Conservation (phyloP, 371 early-diverging fungal genomes). For the Mortierella sp. region DNA sequence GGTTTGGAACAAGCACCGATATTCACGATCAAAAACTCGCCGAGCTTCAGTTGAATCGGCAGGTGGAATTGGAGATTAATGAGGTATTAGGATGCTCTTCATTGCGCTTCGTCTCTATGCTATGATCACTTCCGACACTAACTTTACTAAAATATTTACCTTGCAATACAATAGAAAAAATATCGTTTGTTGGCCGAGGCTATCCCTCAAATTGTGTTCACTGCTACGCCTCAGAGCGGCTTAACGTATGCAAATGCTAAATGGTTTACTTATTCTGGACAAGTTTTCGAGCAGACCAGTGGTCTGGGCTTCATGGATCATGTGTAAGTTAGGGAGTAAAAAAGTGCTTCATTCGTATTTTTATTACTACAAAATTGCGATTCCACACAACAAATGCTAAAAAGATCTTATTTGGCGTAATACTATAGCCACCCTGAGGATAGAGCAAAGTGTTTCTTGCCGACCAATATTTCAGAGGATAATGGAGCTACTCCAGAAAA, state of each 20-base stretch:
- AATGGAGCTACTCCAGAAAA: constrained; percentile 11
- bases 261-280: constrained; percentile 71
- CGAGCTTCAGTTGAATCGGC: constrained; percentile 65
- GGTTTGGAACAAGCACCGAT: constrained; percentile 69
- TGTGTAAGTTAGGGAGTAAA: constrained; percentile 42
- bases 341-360: background rate
- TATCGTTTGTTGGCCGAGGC: constrained; percentile 75
- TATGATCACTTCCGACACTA: background rate
- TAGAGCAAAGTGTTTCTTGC: constrained; percentile 66
- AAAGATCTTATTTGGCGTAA: background rate
- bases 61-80: constrained; percentile 70
- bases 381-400: background rate
- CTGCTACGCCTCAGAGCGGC: constrained; percentile 70
- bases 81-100: constrained; percentile 50
- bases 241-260: constrained; percentile 73
- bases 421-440: constrained; percentile 66
- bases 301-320: constrained; percentile 75
- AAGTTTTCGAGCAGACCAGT: constrained; percentile 66
- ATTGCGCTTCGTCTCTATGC: background rate
- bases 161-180: constrained; percentile 57
- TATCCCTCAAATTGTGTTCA: constrained; percentile 77
- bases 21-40: constrained; percentile 73
- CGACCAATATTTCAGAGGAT: constrained; percentile 57
- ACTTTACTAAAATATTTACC: background rate
- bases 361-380: background rate